Base-by-base conservation (phyloP, 202 grass and related monocot species). In the Cymbopogon flexuosus region DNA sequence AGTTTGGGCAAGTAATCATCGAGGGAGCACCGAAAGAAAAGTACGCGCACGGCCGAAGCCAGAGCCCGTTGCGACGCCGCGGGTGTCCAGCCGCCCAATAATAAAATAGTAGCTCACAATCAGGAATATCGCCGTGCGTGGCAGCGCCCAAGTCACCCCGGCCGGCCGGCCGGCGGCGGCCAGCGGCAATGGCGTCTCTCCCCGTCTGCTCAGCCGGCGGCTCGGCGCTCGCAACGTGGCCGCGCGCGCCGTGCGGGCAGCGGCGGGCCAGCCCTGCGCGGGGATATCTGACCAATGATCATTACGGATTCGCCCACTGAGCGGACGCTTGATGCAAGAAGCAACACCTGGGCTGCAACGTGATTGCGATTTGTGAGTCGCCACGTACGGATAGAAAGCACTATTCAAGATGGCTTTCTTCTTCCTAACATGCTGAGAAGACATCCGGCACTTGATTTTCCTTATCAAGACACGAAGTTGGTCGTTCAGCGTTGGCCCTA, bases 121-220 rank as follows among this genome's bases (percentile, higher is more conserved):
- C 86, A 84, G 31, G 40, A 34, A 57, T 46, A 41, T 63, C 40
- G 64, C 41, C 86, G n/a, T 18, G 76, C 81, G 76, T 84, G 62
- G 81, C 76, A 56, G 52, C 52, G 68, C 69, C 86, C 14, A 72
- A 16, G 60, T 62, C 40, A 27, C 62, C 63, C 63, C 42, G 36
- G 36, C 62, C 49, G 13, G 39, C 39, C 86, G 75, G 75, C 40
- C 40, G 63, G 75, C 9, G 68, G 30, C 54, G 5, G 81, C 63
- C 12, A 37, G 72, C 8, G 43, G 9, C 62, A 14, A 19, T 57
- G 30, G 23, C 46, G 36, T 15, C 9, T 70, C 8, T 45, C 21
- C 5, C 12, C 8, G 35, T 58, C 60, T 9, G 10, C 35, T 18
- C 10, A 24, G 24, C 33, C 43, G 29, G 76, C 78, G 78, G 62